A percentile compares a stretch with the other conserved stretches of the same genome.
Conservation (phyloP, 306 rosid genomes). For the Cyamopsis tetragonoloba region DNA sequence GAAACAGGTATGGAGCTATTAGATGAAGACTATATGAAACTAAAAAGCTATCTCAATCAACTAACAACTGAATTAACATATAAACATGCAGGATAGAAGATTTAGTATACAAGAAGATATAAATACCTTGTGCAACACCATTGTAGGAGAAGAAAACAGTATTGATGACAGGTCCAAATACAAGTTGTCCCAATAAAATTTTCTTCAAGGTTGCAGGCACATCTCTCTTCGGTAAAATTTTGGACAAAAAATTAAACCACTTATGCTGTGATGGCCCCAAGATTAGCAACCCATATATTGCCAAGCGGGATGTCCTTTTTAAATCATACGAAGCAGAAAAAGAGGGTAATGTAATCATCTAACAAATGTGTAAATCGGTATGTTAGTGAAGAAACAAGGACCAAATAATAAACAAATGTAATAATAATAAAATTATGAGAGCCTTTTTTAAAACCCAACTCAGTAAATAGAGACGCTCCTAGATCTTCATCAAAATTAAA, state of each 20-base stretch:
- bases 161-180: constrained; percentile 60
- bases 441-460: background rate
- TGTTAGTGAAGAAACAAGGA: constrained; percentile 11
- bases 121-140: constrained; percentile 56
- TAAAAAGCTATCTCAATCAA: background rate
- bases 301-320: constrained; percentile 61
- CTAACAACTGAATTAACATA: background rate
- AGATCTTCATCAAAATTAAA: background rate
- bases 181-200: constrained; percentile 61
- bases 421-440: background rate
- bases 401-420: background rate
- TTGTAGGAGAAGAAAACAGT: constrained; percentile 70
- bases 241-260: constrained; percentile 66
- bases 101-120: background rate
- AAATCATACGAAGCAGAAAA: constrained; percentile 46
- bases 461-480: background rate
- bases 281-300: constrained; percentile 57
- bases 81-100: background rate
- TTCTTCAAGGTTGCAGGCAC: constrained; percentile 60
- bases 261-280: constrained; percentile 76
- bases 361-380: background rate
- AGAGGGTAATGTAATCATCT: constrained; percentile 54
- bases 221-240: constrained; percentile 50
- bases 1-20: no score
- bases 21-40: background rate